Evolutionary conservation across 1,139 yeast genomes (phyloP), one percentile per base, ranked within the genome.

Genomic region (Zhuliangozyma parablackwelliae): DNA sequence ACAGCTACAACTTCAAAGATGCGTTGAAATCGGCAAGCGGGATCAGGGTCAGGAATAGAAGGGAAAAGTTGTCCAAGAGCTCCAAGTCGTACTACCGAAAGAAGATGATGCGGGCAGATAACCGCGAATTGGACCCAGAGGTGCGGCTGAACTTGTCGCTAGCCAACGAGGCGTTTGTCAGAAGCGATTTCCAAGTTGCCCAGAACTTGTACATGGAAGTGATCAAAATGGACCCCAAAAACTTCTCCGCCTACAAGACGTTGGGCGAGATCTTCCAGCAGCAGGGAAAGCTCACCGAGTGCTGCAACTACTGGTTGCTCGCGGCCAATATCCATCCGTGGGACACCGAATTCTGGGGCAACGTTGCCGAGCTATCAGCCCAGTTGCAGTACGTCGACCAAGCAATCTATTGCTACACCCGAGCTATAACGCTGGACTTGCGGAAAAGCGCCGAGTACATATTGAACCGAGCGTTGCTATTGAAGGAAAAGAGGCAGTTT

Each of bases 291-390:
- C 57, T 74, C 36, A 77, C 80, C 46, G 82, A 82, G 50, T 86
- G 96, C 44, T 81, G 95, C 52, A 78, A 78, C 41, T 81, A 87
- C 28, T 85, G 95, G 86, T 71, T 87, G 40, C 61, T 84, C 28
- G 97, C 95, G 1, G 96, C 96, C 1, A 88, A 82, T 53, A 67
- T 86, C 24, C 85, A 83, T 48, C 82, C 88, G 3, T 75, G 81
- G 58, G 94, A 87, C 59, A 75, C 77, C 42, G 83, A 78, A 23
- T 82, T 88, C 45, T 92, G 97, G 97, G 78, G 80, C 26, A 78
- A 75, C 33, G 88, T 88, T 26, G 97, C 95, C 0, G 85, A 80
- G 39, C 61, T 87, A 40, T 82, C 95, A 39, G 68, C 70, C 6
- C 83, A 82, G 31, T 61, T 85, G 47, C 94, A 88, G 1, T 84